Evolutionary conservation across 2,329 filamentous ascomycete species (phyloP), one percentile per base, ranked within the genome.

Genomic region (Corinectria fuckeliana): DNA sequence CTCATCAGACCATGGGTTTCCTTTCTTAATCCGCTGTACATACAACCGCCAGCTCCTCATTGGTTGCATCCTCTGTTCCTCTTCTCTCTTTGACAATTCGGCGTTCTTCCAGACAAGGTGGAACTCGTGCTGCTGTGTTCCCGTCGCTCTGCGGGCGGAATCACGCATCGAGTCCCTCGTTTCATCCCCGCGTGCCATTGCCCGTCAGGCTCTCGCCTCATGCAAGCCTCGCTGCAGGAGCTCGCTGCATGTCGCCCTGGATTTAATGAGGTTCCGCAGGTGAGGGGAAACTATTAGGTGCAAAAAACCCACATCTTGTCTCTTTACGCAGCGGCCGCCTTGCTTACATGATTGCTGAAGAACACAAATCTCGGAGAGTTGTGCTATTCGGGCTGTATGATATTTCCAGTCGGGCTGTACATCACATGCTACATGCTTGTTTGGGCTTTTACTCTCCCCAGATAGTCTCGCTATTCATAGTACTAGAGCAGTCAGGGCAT

Each of bases 1-100:
- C 63, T 62, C 56, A 53, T 60, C 49, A 56, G 38, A 45, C 54
- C 50, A 23, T 60, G 49, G n/a, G 50, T 51, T 68, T 69, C 55
- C 64, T 68, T 38, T 58, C 65, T 60, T 60, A 36, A 51, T 39
- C 50, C 54, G 56, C 48, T 36, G 16, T 36, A 32, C n/a, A 48
- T 36, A 32, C n/a, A 48, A 36, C 28, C 44, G 20, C 20, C 34
- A 32, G 13, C 18, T 38, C 58, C 59, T 54, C 59, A 69, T 65
- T 67, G 49, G 63, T 47, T 41, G 57, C 44, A 45, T 36, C n/a
- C 18, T 30, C 30, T 41, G 28, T 39, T 21, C 25, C 25, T 11
- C 39, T 38, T 41, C 23, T 48, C 34, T 47, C 9, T 13, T 44
- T 25, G 32, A 21, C 21, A 25, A 20, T 20, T 42, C 20, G 20